These are phyloP conservation scores for Lathyrus tuberosus DNA, from an alignment of 306 rosid species.

Conservation along the genomic window DNA sequence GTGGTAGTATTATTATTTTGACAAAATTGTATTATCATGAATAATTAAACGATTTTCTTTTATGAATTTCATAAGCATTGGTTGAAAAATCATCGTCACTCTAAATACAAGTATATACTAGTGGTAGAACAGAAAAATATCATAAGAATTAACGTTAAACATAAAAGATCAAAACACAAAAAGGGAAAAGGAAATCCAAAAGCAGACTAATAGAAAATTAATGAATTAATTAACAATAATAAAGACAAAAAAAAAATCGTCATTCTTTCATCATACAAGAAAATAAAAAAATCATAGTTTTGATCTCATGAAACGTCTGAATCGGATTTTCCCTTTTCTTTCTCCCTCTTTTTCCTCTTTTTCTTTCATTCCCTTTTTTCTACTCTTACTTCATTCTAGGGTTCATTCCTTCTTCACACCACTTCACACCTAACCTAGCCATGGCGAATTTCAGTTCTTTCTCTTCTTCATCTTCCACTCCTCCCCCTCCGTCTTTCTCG, in stretches of 20 bases:
- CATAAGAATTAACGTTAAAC: conserved; percentile 21
- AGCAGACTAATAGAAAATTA: neutral
- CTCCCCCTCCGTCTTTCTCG: conserved; percentile 31
- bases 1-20: no score
- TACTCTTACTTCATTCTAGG: conserved; percentile 41
- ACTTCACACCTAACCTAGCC: conserved; percentile 13
- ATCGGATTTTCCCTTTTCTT: conserved; percentile 58
- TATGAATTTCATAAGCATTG: no score
- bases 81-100: no score
- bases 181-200: conserved; percentile 9
- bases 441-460: conserved; percentile 54
- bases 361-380: neutral
- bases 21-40: no score
- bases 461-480: conserved; percentile 42
- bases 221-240: neutral
- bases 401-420: conserved; percentile 46
- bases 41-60: no score
- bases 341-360: neutral
- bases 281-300: conserved; percentile 27
- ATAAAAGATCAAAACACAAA: conserved; percentile 22
- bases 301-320: conserved; percentile 75
- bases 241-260: neutral
- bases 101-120: no score
- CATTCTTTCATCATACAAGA: neutral
- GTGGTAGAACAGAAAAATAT: neutral